phyloP scores from a whole-genome alignment of 495 filamentous ascomycete genomes.

The Lepidopterella palustris region DNA sequence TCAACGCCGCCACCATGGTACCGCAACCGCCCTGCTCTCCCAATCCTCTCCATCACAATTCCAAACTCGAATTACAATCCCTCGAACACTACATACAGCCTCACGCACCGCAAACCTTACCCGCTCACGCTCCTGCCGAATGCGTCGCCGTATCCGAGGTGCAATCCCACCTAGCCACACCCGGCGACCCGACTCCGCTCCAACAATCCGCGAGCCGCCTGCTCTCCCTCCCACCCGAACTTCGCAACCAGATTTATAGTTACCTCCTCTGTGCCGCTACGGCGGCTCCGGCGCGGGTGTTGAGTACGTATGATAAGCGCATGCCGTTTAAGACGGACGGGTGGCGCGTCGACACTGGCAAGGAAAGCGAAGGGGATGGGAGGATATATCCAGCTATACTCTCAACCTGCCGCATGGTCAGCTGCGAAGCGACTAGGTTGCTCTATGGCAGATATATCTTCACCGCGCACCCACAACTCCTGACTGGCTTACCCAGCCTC shows the following conservation, averaged over 20 bases:
- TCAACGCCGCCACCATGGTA: not conserved
- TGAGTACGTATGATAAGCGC: too few species aligned
- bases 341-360: too few species aligned
- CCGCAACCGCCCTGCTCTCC: not conserved
- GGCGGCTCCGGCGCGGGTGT: slow-evolving; percentile 8
- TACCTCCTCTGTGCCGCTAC: slow-evolving; percentile 36
- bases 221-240: slow-evolving; percentile 44
- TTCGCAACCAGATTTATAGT: slow-evolving; percentile 46
- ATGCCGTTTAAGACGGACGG: too few species aligned
- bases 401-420: slow-evolving; percentile 34
- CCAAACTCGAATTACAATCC: not conserved
- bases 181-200: not conserved
- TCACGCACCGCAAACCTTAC: not conserved
- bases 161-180: too few species aligned
- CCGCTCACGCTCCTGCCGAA: not conserved
- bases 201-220: slow-evolving; percentile 25
- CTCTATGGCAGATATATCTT: slow-evolving; percentile 52
- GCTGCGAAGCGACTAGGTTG: slow-evolving; percentile 41
- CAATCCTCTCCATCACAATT: not conserved
- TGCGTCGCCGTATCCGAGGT: not conserved
- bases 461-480: slow-evolving; percentile 44
- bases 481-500: slow-evolving; percentile 42
- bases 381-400: slow-evolving; percentile 41
- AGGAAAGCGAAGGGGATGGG: not conserved
- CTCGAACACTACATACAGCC: not conserved